Base-by-base conservation (phyloP, 2,329 filamentous ascomycete species). In the Knufia petricola region DNA sequence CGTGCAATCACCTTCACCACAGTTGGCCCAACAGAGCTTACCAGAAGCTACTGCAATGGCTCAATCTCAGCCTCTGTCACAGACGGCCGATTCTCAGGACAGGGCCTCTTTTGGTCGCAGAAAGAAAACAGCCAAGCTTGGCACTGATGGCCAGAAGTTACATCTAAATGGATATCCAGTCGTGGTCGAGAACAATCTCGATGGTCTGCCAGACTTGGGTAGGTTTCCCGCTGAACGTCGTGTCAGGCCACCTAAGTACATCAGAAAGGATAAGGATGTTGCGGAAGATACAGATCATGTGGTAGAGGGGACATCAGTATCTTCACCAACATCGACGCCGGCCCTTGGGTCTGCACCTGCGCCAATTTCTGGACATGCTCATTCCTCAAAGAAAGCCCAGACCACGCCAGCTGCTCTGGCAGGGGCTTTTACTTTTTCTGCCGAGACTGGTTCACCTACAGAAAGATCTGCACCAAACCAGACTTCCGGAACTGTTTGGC, bases 401-500 rank as follows among this genome's bases (percentile, higher is more conserved):
- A 32, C 48, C 20, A 19, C 34, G 7, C 8, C 40, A 15, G 24
- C 50, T 15, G 38, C 24, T 36, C 20, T 32, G 28, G 21, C 15
- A 21, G 26, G 38, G 3, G 31, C 44, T 12, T 3, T 34, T 12
- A 20, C 13, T 19, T 32, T 8, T 3, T 19, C 32, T 28, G 23
- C 20, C 34, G 23, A 26, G 17, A 30, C 3, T 13, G 20, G 19
- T 40, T 3, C 48, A 6, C n/a, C 32, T 26, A 39, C 3, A 13
- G 15, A 31, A 6, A 23, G 12, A 36, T 3, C 45, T 19, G 7
- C 7, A 15, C 17, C 39, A 13, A 34, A 20, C 9, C n/a, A 23
- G 19, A 32, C 24, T n/a, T 36, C 20, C 4, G 61, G 60, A 15
- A 71, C 71, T 0, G 61, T 75, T 8, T 78, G 75, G 76, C 74